These are phyloP conservation scores for Colletotrichum sp. DNA, from an alignment of 2,329 filamentous ascomycete genomes.

Conservation along the genomic window DNA sequence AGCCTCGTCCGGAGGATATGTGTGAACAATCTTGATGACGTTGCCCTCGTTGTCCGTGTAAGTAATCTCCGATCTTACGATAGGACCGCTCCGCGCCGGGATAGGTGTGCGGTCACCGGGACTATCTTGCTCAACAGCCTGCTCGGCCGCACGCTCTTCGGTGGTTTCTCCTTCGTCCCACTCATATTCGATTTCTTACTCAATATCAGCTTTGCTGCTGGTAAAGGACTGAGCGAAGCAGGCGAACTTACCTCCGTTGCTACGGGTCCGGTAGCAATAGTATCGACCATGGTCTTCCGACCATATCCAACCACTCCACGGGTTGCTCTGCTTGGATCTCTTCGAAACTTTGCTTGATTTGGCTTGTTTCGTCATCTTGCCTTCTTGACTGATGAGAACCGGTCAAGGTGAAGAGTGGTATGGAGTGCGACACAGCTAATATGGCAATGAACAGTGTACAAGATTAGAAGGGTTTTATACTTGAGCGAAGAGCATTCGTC, in stretches of 20 bases:
- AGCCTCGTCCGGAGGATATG: not conserved
- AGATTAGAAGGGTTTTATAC: not conserved
- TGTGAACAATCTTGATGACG: not conserved
- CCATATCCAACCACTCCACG: not conserved
- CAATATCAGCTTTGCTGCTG: no score
- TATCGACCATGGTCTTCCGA: not conserved
- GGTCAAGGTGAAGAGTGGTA: fast-evolving
- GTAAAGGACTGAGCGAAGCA: no score
- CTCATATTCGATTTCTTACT: not conserved
- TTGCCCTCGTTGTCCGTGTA: not conserved
- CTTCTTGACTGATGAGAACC: not conserved
- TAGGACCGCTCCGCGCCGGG: not conserved
- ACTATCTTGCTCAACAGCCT: not conserved
- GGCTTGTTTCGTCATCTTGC: not conserved
- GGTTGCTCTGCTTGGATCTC: not conserved
- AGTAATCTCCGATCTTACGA: not conserved
- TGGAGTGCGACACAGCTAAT: no score
- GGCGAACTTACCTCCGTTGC: not conserved
- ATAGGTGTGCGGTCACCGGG: not conserved
- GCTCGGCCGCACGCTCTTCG: not conserved
- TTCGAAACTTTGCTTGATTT: not conserved
- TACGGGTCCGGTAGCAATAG: not conserved
- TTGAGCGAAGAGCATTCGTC: fast-evolving
- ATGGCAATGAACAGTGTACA: no score
- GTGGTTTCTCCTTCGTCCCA: not conserved